Evolutionary conservation across 1,284 basidiomycete genomes (phyloP), one percentile per base, ranked within the genome.

Genomic region (Leccinum pachyderme): DNA sequence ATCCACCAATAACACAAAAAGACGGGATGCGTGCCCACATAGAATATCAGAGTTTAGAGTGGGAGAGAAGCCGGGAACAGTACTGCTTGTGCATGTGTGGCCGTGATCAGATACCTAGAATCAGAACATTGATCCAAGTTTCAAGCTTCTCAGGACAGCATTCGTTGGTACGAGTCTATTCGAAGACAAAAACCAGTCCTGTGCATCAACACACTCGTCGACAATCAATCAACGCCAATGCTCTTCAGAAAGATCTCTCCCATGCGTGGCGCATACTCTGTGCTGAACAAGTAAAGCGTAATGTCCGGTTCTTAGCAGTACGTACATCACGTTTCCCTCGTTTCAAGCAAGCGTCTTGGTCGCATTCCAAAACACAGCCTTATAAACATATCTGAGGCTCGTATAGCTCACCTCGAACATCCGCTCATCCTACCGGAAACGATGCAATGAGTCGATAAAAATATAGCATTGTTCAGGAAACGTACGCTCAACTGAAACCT

Each of bases 331-430:
- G 47, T 48, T 11, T 12, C 12, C 29, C 3, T n/a, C 8, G 8
- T 44, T 27, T 18, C 18, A 52, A 28, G 29, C 12, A 2, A 56
- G 48, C 24, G 13, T 29, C 43, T 67, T 93, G 9, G 81, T 93
- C 3, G 91, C 92, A 1, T 84, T 90, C 88, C 89, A 95, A 72
- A 93, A 93, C 2, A 84, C 83, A 3, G 91, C 79, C 61, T 87
- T 81, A 70, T 98, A 98, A 18, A 89, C 79, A 66, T 98, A 95
- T 31, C 83, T 81, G n/a, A 98, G 78, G 59, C 85, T 91, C 7
- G 94, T 95, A 68, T 98, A 99, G 2, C 90, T 91, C 18, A 92
- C 89, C 58, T 85, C 80, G 81, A n/a, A n/a, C n/a, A n/a, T 86
- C 49, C 78, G 77, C 72, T 95, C 91, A 60, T 95, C 63, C 61